Base-by-base conservation (phyloP, 1,284 basidiomycete genomes). In the Phellopilus nigrolimitatus region DNA sequence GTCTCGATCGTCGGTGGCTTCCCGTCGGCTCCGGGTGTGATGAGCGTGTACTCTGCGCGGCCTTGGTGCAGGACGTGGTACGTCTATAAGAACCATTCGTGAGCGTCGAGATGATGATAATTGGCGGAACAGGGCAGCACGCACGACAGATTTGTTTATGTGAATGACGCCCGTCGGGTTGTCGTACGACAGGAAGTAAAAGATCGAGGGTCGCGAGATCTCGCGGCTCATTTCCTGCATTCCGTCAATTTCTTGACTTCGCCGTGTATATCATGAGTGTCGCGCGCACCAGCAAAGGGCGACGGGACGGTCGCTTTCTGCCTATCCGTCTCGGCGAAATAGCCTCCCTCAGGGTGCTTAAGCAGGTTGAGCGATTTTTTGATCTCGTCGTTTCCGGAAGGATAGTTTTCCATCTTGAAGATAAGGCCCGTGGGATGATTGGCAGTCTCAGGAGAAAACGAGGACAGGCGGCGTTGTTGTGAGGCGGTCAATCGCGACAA, bases 21-120 rank as follows among this genome's bases (percentile, higher is more conserved):
- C n/a, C 31, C 31, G 31, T 33, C n/a, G 10, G 31, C n/a, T 9
- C 31, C 31, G 57, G 68, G 66, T 2, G 61, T 60, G 31, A 78
- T 72, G 36, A 78, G 65, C 1, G 71, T 76, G 59, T 78, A 77
- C 50, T 71, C 68, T 1, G 69, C 71, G 4, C 74, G 69, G 1
- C 74, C 75, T 48, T 73, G 69, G 56, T 78, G 75, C 10, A 70
- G 66, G 17, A 73, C 66, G 55, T 78, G 75, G 62, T 75, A 73
- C 3, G 72, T 77, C 74, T 77, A 54, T 17, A 42, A 15, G n/a
- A n/a, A 33, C 2, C 10, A 33, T 33, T 33, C 3, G 10, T 48
- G 19, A 33, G 44, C 7, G 37, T 44, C 41, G 31, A 7, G 36
- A 19, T 28, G 28, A 36, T 49, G 19, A 47, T 21, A 8, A n/a